Conservation (phyloP, 495 filamentous ascomycete species). For the Aspergillus steynii region DNA sequence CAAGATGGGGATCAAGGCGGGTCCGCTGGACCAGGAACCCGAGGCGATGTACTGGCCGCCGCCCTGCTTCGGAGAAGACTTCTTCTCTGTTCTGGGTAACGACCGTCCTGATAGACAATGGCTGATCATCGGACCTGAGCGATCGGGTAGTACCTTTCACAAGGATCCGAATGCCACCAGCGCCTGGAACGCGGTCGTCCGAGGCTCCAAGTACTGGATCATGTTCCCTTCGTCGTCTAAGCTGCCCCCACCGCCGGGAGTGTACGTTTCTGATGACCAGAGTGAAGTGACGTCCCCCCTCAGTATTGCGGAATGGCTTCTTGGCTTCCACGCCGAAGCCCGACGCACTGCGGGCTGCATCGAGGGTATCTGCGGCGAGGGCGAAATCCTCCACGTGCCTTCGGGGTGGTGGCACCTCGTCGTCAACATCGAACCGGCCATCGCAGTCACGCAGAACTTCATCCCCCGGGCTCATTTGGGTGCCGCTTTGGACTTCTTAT, state of each 20-base stretch:
- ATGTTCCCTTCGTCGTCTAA: conserved; percentile 76
- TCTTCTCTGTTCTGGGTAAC: conserved; percentile 78
- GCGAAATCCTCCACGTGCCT: conserved; percentile 92
- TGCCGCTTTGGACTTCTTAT: conserved; percentile 78
- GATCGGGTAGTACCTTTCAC: conserved; percentile 94
- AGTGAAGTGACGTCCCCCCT: conserved; percentile 94
- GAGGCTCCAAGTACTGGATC: conserved; percentile 97
- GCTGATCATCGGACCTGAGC: conserved; percentile 88
- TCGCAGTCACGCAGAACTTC: conserved; percentile 97
- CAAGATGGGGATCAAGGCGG: conserved; percentile 75
- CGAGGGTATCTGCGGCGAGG: conserved; percentile 83
- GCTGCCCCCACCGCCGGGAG: conserved; percentile 73
- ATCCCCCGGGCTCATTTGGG: conserved; percentile 74
- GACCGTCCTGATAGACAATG: conserved; percentile 87
- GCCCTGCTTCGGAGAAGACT: conserved; percentile 81
- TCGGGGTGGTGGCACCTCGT: conserved; percentile 97
- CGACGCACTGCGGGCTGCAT: conserved; percentile 73
- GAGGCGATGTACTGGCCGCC: conserved; percentile 78
- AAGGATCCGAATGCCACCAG: conserved; percentile 79
- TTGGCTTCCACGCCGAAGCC: conserved; percentile 88
- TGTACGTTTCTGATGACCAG: conserved; percentile 87
- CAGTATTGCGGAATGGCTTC: conserved; percentile 93
- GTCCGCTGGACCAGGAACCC: conserved; percentile 39
- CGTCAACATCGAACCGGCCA: conserved; percentile 77
- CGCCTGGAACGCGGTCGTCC: conserved; percentile 94